Evolutionary conservation across 2,329 filamentous ascomycete species (phyloP).

Genomic region (Colletotrichum sp.): DNA sequence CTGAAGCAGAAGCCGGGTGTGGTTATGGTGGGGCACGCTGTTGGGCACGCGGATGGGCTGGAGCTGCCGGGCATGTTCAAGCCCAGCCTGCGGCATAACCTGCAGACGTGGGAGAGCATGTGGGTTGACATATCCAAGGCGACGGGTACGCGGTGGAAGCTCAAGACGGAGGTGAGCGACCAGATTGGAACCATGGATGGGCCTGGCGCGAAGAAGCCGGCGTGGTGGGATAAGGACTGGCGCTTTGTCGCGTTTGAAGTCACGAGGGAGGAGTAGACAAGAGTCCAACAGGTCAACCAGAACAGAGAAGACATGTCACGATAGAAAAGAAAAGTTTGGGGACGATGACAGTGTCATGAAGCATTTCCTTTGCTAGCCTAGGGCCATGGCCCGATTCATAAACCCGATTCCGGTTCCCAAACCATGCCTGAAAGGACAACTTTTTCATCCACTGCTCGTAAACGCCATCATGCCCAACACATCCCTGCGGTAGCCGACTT

Average conservation of each 20-base stretch:
- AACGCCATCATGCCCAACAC: neutral
- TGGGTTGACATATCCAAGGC: constrained; percentile 21
- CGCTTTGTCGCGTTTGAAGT: constrained; percentile 1
- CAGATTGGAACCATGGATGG: neutral
- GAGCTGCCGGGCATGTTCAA: neutral
- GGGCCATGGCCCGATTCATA: constrained; percentile 21
- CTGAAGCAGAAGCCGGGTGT: constrained; percentile 5
- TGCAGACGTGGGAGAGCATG: constrained; percentile 19
- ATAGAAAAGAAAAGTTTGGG: neutral
- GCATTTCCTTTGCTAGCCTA: constrained; percentile 22
- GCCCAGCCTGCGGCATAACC: constrained; percentile 7
- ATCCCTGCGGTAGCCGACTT: neutral
- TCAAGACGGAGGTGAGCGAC: neutral
- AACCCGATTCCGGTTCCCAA: constrained; percentile 20
- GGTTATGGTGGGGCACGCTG: constrained; percentile 15
- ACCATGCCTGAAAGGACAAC: constrained; percentile 22
- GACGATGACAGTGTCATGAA: constrained; percentile 15
- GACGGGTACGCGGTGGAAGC: constrained; percentile 15
- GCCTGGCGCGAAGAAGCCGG: neutral
- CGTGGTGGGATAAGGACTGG: neutral
- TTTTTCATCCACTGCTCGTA: constrained; percentile 20
- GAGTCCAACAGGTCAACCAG: neutral
- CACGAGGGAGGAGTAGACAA: neutral
- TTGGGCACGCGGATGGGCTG: constrained; percentile 17
- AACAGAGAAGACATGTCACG: neutral